phyloP scores from a whole-genome alignment of 1,139 yeast species.

The Nakaseomyces kungkrabaensis region DNA sequence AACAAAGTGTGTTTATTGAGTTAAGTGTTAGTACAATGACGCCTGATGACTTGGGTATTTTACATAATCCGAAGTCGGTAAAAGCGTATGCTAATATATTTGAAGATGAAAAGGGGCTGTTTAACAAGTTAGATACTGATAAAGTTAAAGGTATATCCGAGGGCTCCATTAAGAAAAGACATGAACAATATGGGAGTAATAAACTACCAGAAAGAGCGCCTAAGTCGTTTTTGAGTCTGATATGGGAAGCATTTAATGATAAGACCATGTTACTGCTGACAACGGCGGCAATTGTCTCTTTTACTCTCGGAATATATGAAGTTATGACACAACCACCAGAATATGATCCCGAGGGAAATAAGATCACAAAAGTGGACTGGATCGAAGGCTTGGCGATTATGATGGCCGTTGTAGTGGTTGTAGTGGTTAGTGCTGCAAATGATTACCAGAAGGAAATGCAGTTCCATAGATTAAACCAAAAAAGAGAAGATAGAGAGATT shows the following conservation, averaged over 20 bases:
- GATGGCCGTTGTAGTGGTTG: constrained; percentile 84
- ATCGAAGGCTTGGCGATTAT: constrained; percentile 98
- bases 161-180: constrained; percentile 27
- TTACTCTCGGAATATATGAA: constrained; percentile 86
- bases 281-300: constrained; percentile 78
- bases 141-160: not conserved
- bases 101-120: constrained; percentile 6
- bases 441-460: constrained; percentile 95
- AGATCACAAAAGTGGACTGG: constrained; percentile 82
- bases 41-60: not conserved
- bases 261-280: constrained; percentile 77
- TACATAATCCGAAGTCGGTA: constrained; percentile 1
- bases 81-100: constrained; percentile 17
- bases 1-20: too few species aligned
- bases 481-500: constrained; percentile 77
- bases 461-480: constrained; percentile 75
- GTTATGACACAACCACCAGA: constrained; percentile 77
- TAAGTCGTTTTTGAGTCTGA: constrained; percentile 56
- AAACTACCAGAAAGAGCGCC: constrained; percentile 57
- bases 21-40: not conserved
- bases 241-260: constrained; percentile 83
- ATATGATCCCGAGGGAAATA: constrained; percentile 66
- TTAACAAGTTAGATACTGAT: not conserved
- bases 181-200: constrained; percentile 53
- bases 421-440: constrained; percentile 84